Base-by-base conservation (phyloP, 1,284 basidiomycete species). In the Microbotryomycetes sp. region DNA sequence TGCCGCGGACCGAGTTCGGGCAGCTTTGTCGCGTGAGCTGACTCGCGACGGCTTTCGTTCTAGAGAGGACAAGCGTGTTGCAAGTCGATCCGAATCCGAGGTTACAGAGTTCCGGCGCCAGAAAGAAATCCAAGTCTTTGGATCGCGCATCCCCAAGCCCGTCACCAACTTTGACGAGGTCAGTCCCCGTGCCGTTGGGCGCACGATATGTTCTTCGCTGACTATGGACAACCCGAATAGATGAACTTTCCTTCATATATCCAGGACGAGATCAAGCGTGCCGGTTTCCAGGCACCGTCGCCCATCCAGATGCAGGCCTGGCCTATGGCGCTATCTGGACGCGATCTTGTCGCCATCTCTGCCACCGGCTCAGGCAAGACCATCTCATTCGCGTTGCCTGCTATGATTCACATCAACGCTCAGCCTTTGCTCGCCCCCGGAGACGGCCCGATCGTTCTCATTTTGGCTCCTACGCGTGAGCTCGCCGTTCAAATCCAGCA, bases 371-470 rank as follows among this genome's bases (percentile, higher is more conserved):
- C 89, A 74, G 92, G 92, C 64, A 96, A 98, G 80, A 98, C 94
- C 28, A 97, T 98, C 66, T 87, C 93, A 18, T 98, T 98, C 75
- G 93, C 96, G 60, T 85, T 98, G 52, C 94, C 94, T 56, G 92
- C 94, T 61, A 98, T 98, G 92, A 82, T 98, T 45, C 94, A 98
- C 79, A 97, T 98, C 81, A 98, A 97, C 82, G 94, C 94, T 56
- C 96, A 98, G 82, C 90, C 94, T 9, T 83, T 98, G 54, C 81
- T 98, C 68, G 77, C 88, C 3, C 88, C 93, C 52, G 94, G 94
- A 29, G 96, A 98, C 76, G 94, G 94, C 28, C 94, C 94, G 29
- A 97, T 98, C 68, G 94, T 91, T 31, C 84, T 98, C 60, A 90
- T 98, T 64, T 84, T 98, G 60, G 96, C 94, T 16, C 94, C 94